Conservation (phyloP, 108 stramenopile genomes). For the Nannochloropsis salina region DNA sequence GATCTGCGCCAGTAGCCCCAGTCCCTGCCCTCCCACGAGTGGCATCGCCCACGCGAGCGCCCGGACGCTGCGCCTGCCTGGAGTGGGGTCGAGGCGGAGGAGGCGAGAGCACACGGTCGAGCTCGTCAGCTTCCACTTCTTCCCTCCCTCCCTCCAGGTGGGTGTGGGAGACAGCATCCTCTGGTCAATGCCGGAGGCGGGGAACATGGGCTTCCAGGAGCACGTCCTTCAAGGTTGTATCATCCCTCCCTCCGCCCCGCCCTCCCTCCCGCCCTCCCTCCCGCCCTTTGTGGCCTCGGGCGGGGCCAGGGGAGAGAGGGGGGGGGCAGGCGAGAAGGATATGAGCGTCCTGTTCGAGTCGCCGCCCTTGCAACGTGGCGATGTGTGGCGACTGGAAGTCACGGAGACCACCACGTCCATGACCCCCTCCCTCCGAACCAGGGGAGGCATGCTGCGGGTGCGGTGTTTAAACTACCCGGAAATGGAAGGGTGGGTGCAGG, state of each 20-base stretch:
- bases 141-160: neutral
- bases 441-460: neutral
- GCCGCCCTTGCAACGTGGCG: neutral
- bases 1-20: too few relatives aligned
- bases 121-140: neutral
- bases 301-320: too few relatives aligned
- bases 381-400: neutral
- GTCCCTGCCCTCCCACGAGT: too few relatives aligned
- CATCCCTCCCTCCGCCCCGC: neutral
- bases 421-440: neutral
- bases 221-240: neutral
- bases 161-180: neutral
- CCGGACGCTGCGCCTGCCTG: too few relatives aligned
- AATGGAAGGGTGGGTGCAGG: neutral
- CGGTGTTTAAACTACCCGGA: constrained; percentile 8
- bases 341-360: neutral
- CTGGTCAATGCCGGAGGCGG: neutral
- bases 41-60: too few relatives aligned
- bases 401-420: neutral
- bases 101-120: too few relatives aligned
- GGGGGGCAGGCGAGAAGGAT: too few relatives aligned
- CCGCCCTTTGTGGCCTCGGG: neutral
- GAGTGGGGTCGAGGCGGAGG: too few relatives aligned
- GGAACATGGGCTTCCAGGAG: neutral
- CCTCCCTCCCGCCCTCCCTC: neutral